Conservation (phyloP, 305 asterid genomes). For the Withania somnifera region DNA sequence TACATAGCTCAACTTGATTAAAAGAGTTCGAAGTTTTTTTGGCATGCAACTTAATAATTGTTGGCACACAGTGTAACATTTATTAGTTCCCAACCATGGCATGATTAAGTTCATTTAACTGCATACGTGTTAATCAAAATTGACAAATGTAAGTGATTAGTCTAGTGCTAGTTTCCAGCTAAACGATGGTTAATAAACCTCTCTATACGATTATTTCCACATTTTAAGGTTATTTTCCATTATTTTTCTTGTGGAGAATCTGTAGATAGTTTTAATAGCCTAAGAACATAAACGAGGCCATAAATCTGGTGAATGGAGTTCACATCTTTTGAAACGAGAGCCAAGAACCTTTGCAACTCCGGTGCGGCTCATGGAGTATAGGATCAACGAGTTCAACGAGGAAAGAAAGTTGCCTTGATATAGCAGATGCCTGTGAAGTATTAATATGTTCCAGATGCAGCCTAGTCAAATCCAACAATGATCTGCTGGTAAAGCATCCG, state of each 20-base stretch:
- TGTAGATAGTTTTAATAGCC: constrained; percentile 3
- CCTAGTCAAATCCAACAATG: too few species aligned
- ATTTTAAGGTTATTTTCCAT: background rate
- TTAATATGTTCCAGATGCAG: too few species aligned
- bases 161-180: background rate
- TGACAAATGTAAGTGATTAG: background rate
- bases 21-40: background rate
- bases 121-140: background rate
- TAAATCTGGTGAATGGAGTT: constrained; percentile 33
- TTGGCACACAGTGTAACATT: background rate
- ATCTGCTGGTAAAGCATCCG: too few species aligned
- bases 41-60: background rate
- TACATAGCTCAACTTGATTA: background rate
- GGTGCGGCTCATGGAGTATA: background rate
- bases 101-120: background rate
- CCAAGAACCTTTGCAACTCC: background rate
- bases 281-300: constrained; percentile 20
- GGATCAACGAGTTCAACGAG: background rate
- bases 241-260: background rate
- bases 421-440: too few species aligned
- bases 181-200: background rate
- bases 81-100: background rate
- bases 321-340: constrained; percentile 8
- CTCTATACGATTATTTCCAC: background rate
- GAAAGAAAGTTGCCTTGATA: too few species aligned